A percentile compares a stretch with the other conserved stretches of the same genome.
Evolutionary conservation across 2,329 filamentous ascomycete genomes (phyloP).

Genomic region (Sarocladium brachiariae): DNA sequence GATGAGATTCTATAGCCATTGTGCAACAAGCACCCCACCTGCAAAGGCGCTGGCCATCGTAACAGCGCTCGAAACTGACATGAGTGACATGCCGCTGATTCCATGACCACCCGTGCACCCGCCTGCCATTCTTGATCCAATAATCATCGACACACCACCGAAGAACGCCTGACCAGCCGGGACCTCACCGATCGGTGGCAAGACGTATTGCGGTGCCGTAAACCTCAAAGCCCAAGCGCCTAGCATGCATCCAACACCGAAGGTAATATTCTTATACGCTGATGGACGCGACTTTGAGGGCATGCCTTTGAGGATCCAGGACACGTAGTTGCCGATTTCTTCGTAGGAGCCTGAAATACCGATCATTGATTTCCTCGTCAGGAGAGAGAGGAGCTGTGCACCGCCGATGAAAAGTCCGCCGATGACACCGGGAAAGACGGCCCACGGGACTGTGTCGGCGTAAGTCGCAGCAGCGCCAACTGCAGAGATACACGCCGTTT

Average conservation of each 20-base stretch:
- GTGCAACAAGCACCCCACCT: conserved; percentile 30
- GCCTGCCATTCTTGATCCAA: conserved; percentile 56
- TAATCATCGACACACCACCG: conserved; percentile 50
- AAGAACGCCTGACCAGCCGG: conserved; percentile 33
- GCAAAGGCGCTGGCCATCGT: conserved; percentile 53
- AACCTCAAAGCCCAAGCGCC: conserved; percentile 37
- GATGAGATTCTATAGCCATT: neutral
- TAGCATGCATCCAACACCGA: conserved; percentile 42
- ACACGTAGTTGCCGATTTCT: conserved; percentile 50
- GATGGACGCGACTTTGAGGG: conserved; percentile 18
- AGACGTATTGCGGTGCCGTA: conserved; percentile 23
- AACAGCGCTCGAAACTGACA: conserved; percentile 55
- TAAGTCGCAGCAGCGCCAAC: conserved; percentile 31
- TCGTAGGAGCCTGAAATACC: conserved; percentile 58
- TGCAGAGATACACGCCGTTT: conserved; percentile 31
- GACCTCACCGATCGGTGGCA: conserved; percentile 21
- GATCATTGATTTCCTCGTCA: conserved; percentile 45
- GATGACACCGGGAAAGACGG: conserved; percentile 31
- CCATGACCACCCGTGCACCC: conserved; percentile 66
- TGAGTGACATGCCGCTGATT: conserved; percentile 57
- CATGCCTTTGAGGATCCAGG: conserved; percentile 25
- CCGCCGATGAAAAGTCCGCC: conserved; percentile 53
- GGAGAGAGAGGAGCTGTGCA: conserved; percentile 50
- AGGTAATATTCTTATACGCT: conserved; percentile 39
- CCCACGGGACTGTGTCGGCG: conserved; percentile 13